phyloP scores from a whole-genome alignment of 306 rosid species.

The Pachyrhizus erosus region DNA sequence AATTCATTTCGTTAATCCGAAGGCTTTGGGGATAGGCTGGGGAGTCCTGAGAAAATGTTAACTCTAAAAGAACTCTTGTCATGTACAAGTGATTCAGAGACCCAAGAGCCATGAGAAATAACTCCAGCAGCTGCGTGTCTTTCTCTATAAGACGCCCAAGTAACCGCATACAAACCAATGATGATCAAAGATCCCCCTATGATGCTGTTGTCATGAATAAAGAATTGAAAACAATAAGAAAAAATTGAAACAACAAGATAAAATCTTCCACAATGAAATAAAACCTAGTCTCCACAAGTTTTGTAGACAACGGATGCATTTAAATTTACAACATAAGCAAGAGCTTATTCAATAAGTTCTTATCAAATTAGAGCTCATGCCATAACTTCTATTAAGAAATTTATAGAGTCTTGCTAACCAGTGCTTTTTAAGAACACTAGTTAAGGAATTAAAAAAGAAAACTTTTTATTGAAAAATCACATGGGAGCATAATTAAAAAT shows the following conservation, averaged over 20 bases:
- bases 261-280: slow-evolving; percentile 9
- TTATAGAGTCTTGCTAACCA: too few species aligned
- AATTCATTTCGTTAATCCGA: slow-evolving; percentile 59
- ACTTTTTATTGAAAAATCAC: too few species aligned
- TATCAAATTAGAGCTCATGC: not conserved
- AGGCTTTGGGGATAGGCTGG: slow-evolving; percentile 56
- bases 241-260: slow-evolving; percentile 28
- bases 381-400: not conserved
- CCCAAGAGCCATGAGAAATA: slow-evolving; percentile 55
- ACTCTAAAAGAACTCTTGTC: slow-evolving; percentile 61
- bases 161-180: slow-evolving; percentile 82
- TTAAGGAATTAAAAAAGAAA: too few species aligned
- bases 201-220: slow-evolving; percentile 62
- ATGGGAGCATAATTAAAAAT: too few species aligned
- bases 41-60: slow-evolving; percentile 57
- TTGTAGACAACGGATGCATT: not conserved
- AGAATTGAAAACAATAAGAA: slow-evolving; percentile 42
- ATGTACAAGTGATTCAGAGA: slow-evolving; percentile 62
- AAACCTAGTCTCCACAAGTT: not conserved
- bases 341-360: not conserved
- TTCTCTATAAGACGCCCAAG: slow-evolving; percentile 89
- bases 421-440: too few species aligned
- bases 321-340: not conserved
- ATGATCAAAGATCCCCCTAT: slow-evolving; percentile 82
- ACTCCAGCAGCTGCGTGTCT: slow-evolving; percentile 60